phyloP scores from a whole-genome alignment of 768 basidiomycete species.

The Suillus bovinus region DNA sequence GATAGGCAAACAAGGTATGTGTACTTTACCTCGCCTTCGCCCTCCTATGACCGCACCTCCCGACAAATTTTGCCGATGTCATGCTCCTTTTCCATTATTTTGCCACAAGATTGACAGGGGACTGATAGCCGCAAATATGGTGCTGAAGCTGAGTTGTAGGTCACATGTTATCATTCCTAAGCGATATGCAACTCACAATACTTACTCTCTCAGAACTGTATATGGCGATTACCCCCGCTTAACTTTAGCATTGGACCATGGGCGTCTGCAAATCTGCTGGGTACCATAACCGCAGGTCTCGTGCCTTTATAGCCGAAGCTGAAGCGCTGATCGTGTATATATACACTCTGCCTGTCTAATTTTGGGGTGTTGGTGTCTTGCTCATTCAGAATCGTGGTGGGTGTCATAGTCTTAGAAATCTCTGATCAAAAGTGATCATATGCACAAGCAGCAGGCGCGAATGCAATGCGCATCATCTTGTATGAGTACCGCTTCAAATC shows the following conservation, averaged over 20 bases:
- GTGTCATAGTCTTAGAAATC: background rate
- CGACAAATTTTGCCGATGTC: background rate
- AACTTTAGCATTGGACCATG: background rate
- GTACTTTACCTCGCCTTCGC: background rate
- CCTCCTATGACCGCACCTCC: background rate
- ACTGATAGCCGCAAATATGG: background rate
- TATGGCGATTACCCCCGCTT: background rate
- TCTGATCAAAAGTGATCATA: conserved; percentile 10
- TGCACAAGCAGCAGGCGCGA: background rate
- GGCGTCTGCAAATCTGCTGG: background rate
- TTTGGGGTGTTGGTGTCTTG: background rate
- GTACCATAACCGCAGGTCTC: background rate
- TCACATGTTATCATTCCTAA: background rate
- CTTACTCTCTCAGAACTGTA: background rate
- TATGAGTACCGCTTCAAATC: background rate
- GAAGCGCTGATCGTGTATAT: background rate
- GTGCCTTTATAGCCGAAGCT: background rate
- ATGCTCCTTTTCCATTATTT: background rate
- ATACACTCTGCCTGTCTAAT: background rate
- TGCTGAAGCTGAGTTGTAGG: background rate
- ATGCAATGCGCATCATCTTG: background rate
- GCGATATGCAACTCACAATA: background rate
- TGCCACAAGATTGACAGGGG: too few relatives aligned
- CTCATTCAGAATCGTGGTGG: background rate
- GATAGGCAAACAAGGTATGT: background rate